phyloP scores from a whole-genome alignment of 768 basidiomycete genomes.

The Suillus plorans region DNA sequence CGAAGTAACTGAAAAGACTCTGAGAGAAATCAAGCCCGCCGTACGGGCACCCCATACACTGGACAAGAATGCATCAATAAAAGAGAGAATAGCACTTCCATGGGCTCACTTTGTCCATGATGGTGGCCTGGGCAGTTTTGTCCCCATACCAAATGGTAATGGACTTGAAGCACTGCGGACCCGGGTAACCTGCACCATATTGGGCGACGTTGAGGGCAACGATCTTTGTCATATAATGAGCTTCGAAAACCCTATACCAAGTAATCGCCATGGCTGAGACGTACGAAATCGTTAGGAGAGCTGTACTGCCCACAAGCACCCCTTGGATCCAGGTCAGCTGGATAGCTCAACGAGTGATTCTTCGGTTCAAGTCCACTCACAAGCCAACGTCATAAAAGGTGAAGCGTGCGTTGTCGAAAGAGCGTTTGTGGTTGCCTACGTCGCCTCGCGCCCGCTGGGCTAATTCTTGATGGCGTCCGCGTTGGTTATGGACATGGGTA shows the following conservation, averaged over 20 bases:
- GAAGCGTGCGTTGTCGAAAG: conserved; percentile 37
- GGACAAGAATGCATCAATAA: conserved; percentile 8
- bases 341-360: conserved; percentile 10
- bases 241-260: conserved; percentile 37
- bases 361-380: conserved; percentile 28
- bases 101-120: conserved; percentile 56
- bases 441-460: conserved; percentile 43
- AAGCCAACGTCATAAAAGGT: conserved; percentile 56
- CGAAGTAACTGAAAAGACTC: conserved; percentile 66
- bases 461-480: conserved; percentile 42
- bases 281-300: conserved; percentile 39
- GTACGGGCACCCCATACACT: conserved; percentile 67
- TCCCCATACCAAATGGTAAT: conserved; percentile 62
- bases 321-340: conserved; percentile 26
- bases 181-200: conserved; percentile 60
- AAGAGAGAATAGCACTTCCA: background rate
- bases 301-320: conserved; percentile 55
- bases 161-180: conserved; percentile 57
- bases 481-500: conserved; percentile 19
- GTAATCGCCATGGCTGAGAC: conserved; percentile 15
- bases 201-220: conserved; percentile 36
- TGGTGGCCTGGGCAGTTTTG: conserved; percentile 48
- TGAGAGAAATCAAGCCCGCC: conserved; percentile 67
- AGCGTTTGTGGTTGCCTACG: conserved; percentile 35
- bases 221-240: conserved; percentile 33